Conservation (phyloP, 768 basidiomycete genomes). For the Russula virescens region DNA sequence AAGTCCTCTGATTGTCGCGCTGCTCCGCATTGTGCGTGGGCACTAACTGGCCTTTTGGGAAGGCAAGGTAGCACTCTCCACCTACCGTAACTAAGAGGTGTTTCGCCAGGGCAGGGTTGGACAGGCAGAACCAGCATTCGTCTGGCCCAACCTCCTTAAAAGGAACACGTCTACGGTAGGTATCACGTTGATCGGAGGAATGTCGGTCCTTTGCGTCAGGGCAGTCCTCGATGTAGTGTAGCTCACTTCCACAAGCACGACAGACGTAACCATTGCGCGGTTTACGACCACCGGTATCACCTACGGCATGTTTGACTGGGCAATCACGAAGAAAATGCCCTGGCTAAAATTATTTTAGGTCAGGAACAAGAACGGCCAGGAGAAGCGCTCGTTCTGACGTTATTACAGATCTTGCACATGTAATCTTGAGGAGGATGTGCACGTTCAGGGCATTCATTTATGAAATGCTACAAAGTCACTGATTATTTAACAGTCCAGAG, state of each 20-base stretch:
- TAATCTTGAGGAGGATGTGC: slow-evolving; percentile 78
- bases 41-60: slow-evolving; percentile 94
- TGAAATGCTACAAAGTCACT: slow-evolving; percentile 56
- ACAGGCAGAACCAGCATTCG: slow-evolving; percentile 98
- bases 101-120: slow-evolving; percentile 89
- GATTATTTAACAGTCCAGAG: background rate
- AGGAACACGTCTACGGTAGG: slow-evolving; percentile 44
- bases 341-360: slow-evolving; percentile 39
- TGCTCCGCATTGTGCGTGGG: slow-evolving; percentile 61
- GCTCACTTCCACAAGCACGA: slow-evolving; percentile 82
- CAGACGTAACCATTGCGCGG: slow-evolving; percentile 86
- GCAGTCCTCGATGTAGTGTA: slow-evolving; percentile 87
- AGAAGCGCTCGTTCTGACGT: slow-evolving; percentile 37
- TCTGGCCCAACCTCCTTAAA: slow-evolving; percentile 80
- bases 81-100: slow-evolving; percentile 95
- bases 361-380: background rate
- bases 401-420: slow-evolving; percentile 79
- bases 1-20: slow-evolving; percentile 32
- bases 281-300: slow-evolving; percentile 79
- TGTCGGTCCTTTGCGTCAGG: slow-evolving; percentile 55
- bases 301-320: slow-evolving; percentile 68
- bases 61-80: slow-evolving; percentile 85
- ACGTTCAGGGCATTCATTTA: slow-evolving; percentile 69
- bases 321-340: slow-evolving; percentile 89
- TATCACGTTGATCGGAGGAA: slow-evolving; percentile 31